Evolutionary conservation across 2,329 filamentous ascomycete genomes (phyloP).

Genomic region (Plenodomus lindquistii): DNA sequence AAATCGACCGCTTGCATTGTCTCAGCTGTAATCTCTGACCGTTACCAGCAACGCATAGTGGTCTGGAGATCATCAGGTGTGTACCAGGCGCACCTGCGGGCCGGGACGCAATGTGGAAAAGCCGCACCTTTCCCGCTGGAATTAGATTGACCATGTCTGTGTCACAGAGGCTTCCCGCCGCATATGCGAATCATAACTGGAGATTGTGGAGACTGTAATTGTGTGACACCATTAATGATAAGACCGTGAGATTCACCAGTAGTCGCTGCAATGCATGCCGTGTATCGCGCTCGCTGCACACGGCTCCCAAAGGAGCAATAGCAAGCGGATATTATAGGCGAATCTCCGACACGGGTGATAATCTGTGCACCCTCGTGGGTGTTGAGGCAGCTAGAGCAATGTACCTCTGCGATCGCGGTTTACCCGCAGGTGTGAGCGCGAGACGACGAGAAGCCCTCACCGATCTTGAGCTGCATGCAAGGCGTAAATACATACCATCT

Average conservation of each 20-base stretch:
- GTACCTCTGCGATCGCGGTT: conserved; percentile 6
- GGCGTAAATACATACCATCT: background rate
- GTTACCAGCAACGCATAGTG: conserved; percentile 17
- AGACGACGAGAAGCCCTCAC: background rate
- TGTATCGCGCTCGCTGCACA: conserved; percentile 26
- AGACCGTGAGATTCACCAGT: background rate
- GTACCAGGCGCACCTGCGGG: conserved; percentile 37
- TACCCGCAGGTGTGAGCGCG: background rate
- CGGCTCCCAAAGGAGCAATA: conserved; percentile 21
- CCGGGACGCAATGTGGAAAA: conserved; percentile 40
- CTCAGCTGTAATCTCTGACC: conserved; percentile 9
- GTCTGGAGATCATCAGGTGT: conserved; percentile 21
- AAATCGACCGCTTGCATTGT: conserved; percentile 11
- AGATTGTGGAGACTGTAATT: conserved; percentile 20
- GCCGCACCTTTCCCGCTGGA: conserved; percentile 25
- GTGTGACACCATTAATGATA: conserved; percentile 19
- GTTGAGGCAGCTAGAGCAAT: conserved; percentile 12
- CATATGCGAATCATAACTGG: conserved; percentile 28
- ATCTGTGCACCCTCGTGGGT: conserved; percentile 20
- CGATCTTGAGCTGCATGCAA: background rate
- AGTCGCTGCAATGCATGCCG: conserved; percentile 11
- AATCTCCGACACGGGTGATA: conserved; percentile 14
- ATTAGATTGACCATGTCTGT: conserved; percentile 42
- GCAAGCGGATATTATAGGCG: conserved; percentile 26
- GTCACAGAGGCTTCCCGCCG: conserved; percentile 21